These are phyloP conservation scores for Bauhinia variegata DNA, from an alignment of 306 rosid species.

Conservation along the genomic window DNA sequence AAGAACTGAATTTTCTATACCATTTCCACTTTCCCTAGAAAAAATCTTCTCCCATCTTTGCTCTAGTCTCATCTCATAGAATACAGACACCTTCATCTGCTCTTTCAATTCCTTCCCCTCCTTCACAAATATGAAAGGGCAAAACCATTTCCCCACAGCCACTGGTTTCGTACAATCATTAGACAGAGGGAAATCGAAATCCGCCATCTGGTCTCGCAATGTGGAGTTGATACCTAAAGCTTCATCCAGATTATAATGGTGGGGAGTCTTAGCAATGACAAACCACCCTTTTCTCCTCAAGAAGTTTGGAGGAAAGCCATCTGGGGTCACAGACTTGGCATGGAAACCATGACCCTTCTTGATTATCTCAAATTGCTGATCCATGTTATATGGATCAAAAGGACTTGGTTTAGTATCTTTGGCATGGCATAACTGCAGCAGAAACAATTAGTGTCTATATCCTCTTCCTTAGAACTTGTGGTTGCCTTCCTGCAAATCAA, in stretches of 20 bases:
- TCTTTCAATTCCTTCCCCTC: constrained; percentile 27
- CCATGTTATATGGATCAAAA: constrained; percentile 32
- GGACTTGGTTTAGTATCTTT: constrained; percentile 36
- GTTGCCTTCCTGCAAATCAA: constrained; percentile 37
- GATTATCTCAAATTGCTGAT: constrained; percentile 39
- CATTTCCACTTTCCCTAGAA: neutral
- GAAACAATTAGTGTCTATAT: neutral
- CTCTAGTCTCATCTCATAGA: constrained; percentile 47
- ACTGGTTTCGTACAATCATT: constrained; percentile 22
- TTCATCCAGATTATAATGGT: constrained; percentile 35
- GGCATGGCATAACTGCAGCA: constrained; percentile 30
- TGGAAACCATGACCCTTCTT: constrained; percentile 35
- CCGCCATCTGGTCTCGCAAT: constrained; percentile 40
- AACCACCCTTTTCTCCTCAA: constrained; percentile 45
- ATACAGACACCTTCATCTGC: constrained; percentile 22
- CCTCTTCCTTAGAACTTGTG: constrained; percentile 43
- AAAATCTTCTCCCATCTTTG: constrained; percentile 50
- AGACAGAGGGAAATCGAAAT: constrained; percentile 30
- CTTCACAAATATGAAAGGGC: constrained; percentile 50
- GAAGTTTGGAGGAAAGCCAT: constrained; percentile 44
- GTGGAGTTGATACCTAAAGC: constrained; percentile 41
- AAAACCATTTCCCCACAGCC: constrained; percentile 51
- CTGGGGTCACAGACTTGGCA: constrained; percentile 33
- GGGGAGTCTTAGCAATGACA: neutral
- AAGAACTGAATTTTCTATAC: constrained; percentile 5